Evolutionary conservation across 371 early-diverging fungal species (phyloP), one percentile per base, ranked within the genome.

Genomic region (Circinella minor): DNA sequence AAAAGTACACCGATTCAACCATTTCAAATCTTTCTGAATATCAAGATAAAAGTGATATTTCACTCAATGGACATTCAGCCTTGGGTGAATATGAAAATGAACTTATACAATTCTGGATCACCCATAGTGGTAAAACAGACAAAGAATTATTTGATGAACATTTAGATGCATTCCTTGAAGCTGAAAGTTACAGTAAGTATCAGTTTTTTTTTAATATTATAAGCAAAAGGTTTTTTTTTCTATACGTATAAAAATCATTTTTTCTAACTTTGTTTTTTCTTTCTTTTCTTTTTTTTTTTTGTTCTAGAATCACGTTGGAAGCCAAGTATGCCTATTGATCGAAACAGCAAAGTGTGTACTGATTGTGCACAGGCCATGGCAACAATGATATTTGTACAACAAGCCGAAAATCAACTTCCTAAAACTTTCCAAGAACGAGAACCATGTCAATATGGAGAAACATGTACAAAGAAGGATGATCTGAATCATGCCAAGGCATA

Each of bases 381-480:
- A 4, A 67, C 69, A 13, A 75, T 81, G 48, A 64, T 86, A 20
- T 36, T 86, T 20, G 75, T 68, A 20, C 61, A 66, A 48, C 61
- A 66, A 18, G 61, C 70, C 57, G 36, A 55, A 57, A 70, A 57
- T 38, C 69, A 51, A 46, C 51, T 51, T 47, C 48, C 62, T 69
- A 62, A 57, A 18, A 63, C 39, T 47, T 54, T 75, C 34, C 66
- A 70, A 20, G 63, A 65, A 37, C 72, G 81, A 49, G 69, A 69
- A 38, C 27, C 65, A 46, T 88, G 88, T 60, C 70, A 67, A 60
- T 80, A 81, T 63, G 89, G 89, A 3, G 70, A 73, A 11, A 74
- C 77, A 57, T 88, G 89, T 69, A 67, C 48, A 9, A 76, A 64
- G 3, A 82, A 86, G 76, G 1, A 36, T 5, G 65, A 17, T 14